A percentile compares a stretch with the other conserved stretches of the same genome.
phyloP scores from a whole-genome alignment of 2,329 filamentous ascomycete genomes.

The Diatrype stigma region DNA sequence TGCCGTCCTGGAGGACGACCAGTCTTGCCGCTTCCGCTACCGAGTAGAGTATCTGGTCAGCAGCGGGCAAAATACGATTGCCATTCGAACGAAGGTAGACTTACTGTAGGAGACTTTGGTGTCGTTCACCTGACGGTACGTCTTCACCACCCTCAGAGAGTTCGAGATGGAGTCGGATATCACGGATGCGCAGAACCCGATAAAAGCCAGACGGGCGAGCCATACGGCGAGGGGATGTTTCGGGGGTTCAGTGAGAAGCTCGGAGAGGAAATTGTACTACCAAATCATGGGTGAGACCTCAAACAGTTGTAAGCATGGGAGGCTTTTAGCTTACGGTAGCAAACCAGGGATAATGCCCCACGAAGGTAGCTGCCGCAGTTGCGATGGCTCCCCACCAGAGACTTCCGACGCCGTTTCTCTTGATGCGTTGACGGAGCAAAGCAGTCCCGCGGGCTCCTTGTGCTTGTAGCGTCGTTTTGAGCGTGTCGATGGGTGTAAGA shows the following conservation, averaged over 20 bases:
- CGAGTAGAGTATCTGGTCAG: not conserved
- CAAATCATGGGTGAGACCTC: not conserved
- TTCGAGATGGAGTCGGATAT: slow-evolving; percentile 44
- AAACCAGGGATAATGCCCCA: slow-evolving; percentile 48
- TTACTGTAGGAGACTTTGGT: slow-evolving; percentile 42
- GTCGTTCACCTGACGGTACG: slow-evolving; percentile 46
- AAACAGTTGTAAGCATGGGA: too few relatives aligned
- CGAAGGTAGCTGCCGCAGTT: slow-evolving; percentile 44
- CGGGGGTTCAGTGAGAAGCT: slow-evolving; percentile 34
- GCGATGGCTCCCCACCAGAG: slow-evolving; percentile 48
- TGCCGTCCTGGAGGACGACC: slow-evolving; percentile 37
- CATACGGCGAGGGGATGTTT: slow-evolving; percentile 36
- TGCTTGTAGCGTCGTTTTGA: slow-evolving; percentile 47
- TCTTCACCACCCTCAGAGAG: slow-evolving; percentile 44
- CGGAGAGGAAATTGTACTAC: slow-evolving; percentile 41
- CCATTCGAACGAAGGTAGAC: not conserved
- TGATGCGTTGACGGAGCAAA: slow-evolving; percentile 40
- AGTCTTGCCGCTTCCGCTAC: slow-evolving; percentile 38
- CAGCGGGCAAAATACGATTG: not conserved
- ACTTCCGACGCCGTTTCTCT: slow-evolving; percentile 39
- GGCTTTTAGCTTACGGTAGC: slow-evolving; percentile 34
- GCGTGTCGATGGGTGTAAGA: slow-evolving; percentile 43
- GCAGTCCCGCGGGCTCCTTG: slow-evolving; percentile 39
- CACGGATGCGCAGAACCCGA: slow-evolving; percentile 40
- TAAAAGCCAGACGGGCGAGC: slow-evolving; percentile 39